phyloP scores from a whole-genome alignment of 1,139 yeast genomes.

The Torulaspora pretoriensis region DNA sequence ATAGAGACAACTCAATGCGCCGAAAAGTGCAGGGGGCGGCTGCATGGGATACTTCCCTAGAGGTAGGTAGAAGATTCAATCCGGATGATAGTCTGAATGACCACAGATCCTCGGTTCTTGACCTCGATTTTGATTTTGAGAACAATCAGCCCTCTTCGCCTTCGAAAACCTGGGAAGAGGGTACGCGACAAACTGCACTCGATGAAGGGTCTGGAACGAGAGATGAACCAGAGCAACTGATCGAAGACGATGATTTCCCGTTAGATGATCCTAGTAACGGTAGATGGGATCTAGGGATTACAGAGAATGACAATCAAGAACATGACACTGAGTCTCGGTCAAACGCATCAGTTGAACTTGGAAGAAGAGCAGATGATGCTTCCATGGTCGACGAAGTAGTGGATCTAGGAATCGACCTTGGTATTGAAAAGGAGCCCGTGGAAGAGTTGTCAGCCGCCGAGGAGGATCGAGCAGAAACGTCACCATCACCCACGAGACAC shows the following conservation, averaged over 20 bases:
- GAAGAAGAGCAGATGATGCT: slow-evolving; percentile 36
- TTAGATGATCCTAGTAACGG: slow-evolving; percentile 26
- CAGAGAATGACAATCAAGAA: slow-evolving; percentile 12
- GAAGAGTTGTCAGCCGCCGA: slow-evolving; percentile 7
- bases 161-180: slow-evolving; percentile 49
- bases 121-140: slow-evolving; percentile 33
- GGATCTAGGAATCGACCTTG: slow-evolving; percentile 39
- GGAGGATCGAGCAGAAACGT: slow-evolving; percentile 20
- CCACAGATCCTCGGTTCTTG: slow-evolving; percentile 29
- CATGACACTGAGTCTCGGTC: slow-evolving; percentile 9
- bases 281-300: slow-evolving; percentile 33
- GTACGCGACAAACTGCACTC: slow-evolving; percentile 59
- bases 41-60: slow-evolving; percentile 35
- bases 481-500: not conserved
- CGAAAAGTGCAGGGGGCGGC: slow-evolving; percentile 34
- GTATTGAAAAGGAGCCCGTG: slow-evolving; percentile 29
- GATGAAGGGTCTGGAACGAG: slow-evolving; percentile 32
- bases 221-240: slow-evolving; percentile 12
- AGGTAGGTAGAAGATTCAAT: slow-evolving; percentile 33
- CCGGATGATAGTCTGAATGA: slow-evolving; percentile 40
- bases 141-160: slow-evolving; percentile 16
- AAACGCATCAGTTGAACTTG: slow-evolving; percentile 36
- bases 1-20: slow-evolving; percentile 25
- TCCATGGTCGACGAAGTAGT: slow-evolving; percentile 23
- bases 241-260: slow-evolving; percentile 20